These are phyloP conservation scores for Cyclaneusma minus DNA, from an alignment of 2,329 filamentous ascomycete genomes.

Conservation along the genomic window DNA sequence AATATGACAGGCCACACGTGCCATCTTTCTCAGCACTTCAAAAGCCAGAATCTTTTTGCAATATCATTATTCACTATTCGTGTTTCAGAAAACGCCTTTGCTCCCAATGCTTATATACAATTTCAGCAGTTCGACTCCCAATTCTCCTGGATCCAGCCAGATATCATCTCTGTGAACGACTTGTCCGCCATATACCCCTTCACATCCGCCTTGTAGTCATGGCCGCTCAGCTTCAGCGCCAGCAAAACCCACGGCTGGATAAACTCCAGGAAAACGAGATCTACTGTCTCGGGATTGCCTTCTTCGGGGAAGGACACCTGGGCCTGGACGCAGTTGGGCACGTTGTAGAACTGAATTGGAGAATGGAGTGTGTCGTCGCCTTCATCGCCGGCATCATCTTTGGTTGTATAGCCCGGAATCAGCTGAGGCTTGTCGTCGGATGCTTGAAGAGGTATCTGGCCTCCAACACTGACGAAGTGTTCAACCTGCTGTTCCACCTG, in stretches of 20 bases:
- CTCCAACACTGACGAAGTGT: constrained; percentile 11
- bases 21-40: no score
- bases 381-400: constrained; percentile 66
- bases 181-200: constrained; percentile 31
- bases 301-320: constrained; percentile 42
- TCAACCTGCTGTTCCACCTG: constrained; percentile 10
- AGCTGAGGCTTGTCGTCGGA: constrained; percentile 22
- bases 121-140: no score
- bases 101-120: no score
- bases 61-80: no score
- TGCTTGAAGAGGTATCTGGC: constrained; percentile 19
- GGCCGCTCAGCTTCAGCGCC: constrained; percentile 48
- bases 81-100: no score
- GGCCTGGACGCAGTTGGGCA: constrained; percentile 74
- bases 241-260: constrained; percentile 68
- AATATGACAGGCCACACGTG: no score
- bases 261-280: constrained; percentile 86
- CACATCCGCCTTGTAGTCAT: constrained; percentile 33
- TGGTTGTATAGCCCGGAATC: constrained; percentile 71
- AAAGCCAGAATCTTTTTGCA: no score
- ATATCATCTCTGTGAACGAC: constrained; percentile 38
- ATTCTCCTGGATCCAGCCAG: constrained; percentile 40
- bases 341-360: constrained; percentile 54
- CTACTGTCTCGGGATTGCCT: constrained; percentile 53
- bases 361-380: constrained; percentile 84